Evolutionary conservation across 805 yeast species (phyloP).

Genomic region (Clavispora phyllophila): DNA sequence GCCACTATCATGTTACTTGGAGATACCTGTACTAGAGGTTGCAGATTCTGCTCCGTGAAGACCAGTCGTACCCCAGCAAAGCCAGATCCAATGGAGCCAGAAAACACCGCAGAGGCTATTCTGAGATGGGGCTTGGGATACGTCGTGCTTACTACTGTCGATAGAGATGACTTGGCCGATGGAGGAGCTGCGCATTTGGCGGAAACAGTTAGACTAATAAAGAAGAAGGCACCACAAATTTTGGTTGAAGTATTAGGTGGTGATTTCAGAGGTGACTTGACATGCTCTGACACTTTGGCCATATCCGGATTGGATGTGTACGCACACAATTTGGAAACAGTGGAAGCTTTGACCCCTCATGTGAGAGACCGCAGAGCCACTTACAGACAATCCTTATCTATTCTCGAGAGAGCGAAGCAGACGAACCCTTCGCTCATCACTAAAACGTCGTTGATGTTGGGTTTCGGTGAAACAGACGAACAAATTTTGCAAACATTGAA

Average conservation of each 20-base stretch:
- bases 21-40: constrained; percentile 99
- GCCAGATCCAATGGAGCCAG: constrained; percentile 95
- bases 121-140: constrained; percentile 98
- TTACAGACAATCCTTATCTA: constrained; percentile 79
- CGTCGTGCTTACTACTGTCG: constrained; percentile 95
- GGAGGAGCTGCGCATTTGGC: constrained; percentile 93
- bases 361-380: constrained; percentile 97
- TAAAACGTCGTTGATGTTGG: constrained; percentile 93
- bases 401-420: constrained; percentile 75
- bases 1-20: constrained; percentile 98
- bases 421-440: constrained; percentile 73
- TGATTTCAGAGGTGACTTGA: constrained; percentile 88
- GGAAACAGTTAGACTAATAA: constrained; percentile 79
- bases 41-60: constrained; percentile 95
- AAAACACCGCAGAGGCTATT: constrained; percentile 95
- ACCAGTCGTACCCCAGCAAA: constrained; percentile 83
- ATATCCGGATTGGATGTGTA: constrained; percentile 87
- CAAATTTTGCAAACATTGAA: constrained; percentile 71
- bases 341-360: constrained; percentile 89
- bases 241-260: constrained; percentile 92
- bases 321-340: constrained; percentile 96
- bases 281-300: constrained; percentile 76
- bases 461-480: constrained; percentile 93
- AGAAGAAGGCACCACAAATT: constrained; percentile 82
- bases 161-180: constrained; percentile 88